Evolutionary conservation across 1,139 yeast species (phyloP), one percentile per base, ranked within the genome.

Genomic region (Pichia sp.): DNA sequence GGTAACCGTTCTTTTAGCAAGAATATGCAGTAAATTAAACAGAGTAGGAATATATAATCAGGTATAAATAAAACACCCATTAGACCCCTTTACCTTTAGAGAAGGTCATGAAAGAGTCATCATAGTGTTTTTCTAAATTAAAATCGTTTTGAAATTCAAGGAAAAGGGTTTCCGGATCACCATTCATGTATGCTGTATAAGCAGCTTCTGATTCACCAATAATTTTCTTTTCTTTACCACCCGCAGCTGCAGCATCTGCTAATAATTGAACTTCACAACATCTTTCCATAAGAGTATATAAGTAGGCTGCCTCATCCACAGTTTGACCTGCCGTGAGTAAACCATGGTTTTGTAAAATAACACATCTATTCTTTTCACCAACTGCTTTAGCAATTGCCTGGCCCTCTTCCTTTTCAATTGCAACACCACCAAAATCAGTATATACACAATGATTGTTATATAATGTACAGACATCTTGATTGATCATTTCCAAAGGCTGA

Each of bases 261-360:
- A 77, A 65, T 57, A 85, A 66, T 65, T 85, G 94, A n/a, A 78
- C 77, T 59, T 84, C 77, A 62, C 95, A 85, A 11, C 79, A 65
- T 59, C 77, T 76, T 61, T 85, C 95, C 77, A 81, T 69, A 52
- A 83, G 68, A 0, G 82, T 74, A 64, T 79, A 85, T 51, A 84
- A 65, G 59, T 79, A 81, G 3, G 92, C 92, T 3, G 95, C 95
- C 67, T 85, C 95, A 60, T 85, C 95, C 12, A 85, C 86, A 1
- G 90, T 85, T 34, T 68, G 55, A 11, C 95, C 95, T 4, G 82
- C 86, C 1, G 95, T 85, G 55, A 86, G 65, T 39, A 85, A 71
- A 15, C 95, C 95, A 61, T 86, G 95, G 67, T 85, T 86, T 61
- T 79, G 85, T 57, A 86, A 71, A 55, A 86, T 81, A 26, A 81